Evolutionary conservation across 2,329 filamentous ascomycete species (phyloP).

Genomic region (Cladobotryum mycophilum): DNA sequence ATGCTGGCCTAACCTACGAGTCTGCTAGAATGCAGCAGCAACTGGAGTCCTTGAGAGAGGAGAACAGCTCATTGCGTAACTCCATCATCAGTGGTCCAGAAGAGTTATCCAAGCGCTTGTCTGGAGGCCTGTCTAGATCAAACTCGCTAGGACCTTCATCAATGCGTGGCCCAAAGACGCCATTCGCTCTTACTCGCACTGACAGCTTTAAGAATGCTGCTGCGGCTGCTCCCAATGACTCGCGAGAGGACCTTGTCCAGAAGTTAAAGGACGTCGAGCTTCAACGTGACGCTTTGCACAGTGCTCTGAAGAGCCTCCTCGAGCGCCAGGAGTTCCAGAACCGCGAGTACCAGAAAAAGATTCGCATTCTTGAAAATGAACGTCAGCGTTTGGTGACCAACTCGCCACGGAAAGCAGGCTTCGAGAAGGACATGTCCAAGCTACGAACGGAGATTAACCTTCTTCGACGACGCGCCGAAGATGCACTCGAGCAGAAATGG

Average conservation of each 20-base stretch:
- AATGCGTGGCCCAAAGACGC: conserved; percentile 32
- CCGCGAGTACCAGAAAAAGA: conserved; percentile 74
- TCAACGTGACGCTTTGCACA: conserved; percentile 87
- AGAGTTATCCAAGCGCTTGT: conserved; percentile 19
- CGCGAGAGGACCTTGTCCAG: conserved; percentile 65
- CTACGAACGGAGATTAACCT: conserved; percentile 80
- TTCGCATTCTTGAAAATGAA: conserved; percentile 69
- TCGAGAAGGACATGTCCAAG: conserved; percentile 73
- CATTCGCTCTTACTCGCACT: conserved; percentile 49
- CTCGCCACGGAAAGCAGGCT: conserved; percentile 69
- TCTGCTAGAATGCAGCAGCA: conserved; percentile 84
- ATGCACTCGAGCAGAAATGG: conserved; percentile 93
- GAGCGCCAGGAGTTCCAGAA: conserved; percentile 81
- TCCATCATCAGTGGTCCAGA: conserved; percentile 15
- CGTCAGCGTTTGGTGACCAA: conserved; percentile 64
- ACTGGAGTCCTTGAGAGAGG: conserved; percentile 60
- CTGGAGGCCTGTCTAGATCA: conserved; percentile 53
- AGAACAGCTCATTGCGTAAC: conserved; percentile 56
- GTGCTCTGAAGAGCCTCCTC: conserved; percentile 76
- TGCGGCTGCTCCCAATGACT: conserved; percentile 37
- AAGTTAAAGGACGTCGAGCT: conserved; percentile 87
- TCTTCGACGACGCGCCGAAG: conserved; percentile 80
- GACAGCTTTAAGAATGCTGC: conserved; percentile 45
- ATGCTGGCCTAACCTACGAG: conserved; percentile 70
- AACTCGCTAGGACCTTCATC: conserved; percentile 59